A percentile compares a stretch with the other conserved stretches of the same genome.
Conservation (phyloP, 208 protist species). For the Acanthamoeba royreba region DNA sequence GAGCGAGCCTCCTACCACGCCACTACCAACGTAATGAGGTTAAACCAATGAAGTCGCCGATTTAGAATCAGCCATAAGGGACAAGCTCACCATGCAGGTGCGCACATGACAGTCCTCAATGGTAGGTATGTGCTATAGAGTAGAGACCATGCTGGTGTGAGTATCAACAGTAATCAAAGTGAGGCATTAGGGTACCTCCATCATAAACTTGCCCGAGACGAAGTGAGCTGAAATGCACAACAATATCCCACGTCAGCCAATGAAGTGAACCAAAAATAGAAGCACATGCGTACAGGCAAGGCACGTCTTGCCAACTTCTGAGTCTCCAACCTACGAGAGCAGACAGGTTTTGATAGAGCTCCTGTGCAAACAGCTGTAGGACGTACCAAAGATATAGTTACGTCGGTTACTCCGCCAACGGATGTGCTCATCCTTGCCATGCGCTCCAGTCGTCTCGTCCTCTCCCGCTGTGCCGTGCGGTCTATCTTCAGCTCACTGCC, state of each 20-base stretch:
- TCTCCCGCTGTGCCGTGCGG: not conserved
- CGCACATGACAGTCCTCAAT: not conserved
- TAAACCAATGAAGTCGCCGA: not conserved
- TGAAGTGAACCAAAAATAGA: no score
- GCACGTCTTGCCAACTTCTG: not conserved
- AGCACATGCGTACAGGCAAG: not conserved
- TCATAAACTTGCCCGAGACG: not conserved
- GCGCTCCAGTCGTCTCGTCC: not conserved
- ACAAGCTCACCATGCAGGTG: not conserved
- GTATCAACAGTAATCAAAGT: not conserved
- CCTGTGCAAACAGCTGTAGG: not conserved
- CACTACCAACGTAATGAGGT: not conserved
- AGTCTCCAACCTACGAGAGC: not conserved
- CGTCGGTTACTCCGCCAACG: not conserved
- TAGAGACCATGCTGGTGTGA: not conserved
- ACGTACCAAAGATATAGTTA: not conserved
- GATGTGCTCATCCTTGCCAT: not conserved
- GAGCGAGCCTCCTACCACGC: not conserved
- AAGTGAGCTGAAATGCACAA: not conserved
- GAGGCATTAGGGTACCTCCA: no score
- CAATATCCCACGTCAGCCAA: not conserved
- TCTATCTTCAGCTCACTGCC: not conserved
- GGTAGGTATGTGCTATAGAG: not conserved
- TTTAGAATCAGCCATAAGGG: not conserved
- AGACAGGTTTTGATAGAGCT: not conserved